Percentiles rank a stretch among this genome's conserved stretches.
Conservation (phyloP, 805 yeast species). For the Kodamaea kaohsiungensis region DNA sequence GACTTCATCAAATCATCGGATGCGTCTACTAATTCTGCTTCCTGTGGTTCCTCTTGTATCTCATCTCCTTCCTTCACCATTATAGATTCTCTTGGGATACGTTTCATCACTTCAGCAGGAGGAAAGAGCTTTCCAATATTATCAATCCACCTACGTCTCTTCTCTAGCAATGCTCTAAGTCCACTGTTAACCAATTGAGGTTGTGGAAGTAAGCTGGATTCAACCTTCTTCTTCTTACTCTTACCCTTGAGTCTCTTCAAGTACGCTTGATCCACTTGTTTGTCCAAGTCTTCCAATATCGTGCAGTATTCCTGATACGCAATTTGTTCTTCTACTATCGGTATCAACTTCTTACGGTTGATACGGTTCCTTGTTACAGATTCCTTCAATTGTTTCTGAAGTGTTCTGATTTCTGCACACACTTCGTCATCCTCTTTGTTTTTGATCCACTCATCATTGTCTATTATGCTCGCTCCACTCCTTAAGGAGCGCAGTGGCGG, state of each 20-base stretch:
- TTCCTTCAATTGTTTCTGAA: constrained; percentile 67
- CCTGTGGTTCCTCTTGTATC: constrained; percentile 7
- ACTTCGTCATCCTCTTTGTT: constrained; percentile 93
- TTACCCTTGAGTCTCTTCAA: constrained; percentile 77
- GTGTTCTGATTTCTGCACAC: constrained; percentile 72
- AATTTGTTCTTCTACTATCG: constrained; percentile 79
- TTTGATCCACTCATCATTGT: constrained; percentile 70
- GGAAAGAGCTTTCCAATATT: constrained; percentile 86
- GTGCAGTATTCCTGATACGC: constrained; percentile 95
- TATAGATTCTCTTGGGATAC: constrained; percentile 66
- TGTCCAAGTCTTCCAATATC: constrained; percentile 89
- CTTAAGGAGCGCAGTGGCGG: constrained; percentile 3
- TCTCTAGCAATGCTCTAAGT: constrained; percentile 75
- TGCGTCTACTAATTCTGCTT: constrained; percentile 1
- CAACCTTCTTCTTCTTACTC: constrained; percentile 60
- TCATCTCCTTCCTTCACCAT: constrained; percentile 35
- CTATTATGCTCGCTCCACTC: constrained; percentile 32
- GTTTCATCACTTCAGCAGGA: constrained; percentile 66
- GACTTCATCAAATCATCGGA: constrained; percentile 6
- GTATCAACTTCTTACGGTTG: constrained; percentile 64
- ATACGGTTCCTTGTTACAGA: constrained; percentile 64
- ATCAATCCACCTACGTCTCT: constrained; percentile 83
- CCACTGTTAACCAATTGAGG: constrained; percentile 79
- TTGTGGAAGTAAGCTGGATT: constrained; percentile 38
- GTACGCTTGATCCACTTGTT: constrained; percentile 95